These are phyloP conservation scores for Arthroderma sp. DNA, from an alignment of 2,329 filamentous ascomycete genomes.

Conservation along the genomic window DNA sequence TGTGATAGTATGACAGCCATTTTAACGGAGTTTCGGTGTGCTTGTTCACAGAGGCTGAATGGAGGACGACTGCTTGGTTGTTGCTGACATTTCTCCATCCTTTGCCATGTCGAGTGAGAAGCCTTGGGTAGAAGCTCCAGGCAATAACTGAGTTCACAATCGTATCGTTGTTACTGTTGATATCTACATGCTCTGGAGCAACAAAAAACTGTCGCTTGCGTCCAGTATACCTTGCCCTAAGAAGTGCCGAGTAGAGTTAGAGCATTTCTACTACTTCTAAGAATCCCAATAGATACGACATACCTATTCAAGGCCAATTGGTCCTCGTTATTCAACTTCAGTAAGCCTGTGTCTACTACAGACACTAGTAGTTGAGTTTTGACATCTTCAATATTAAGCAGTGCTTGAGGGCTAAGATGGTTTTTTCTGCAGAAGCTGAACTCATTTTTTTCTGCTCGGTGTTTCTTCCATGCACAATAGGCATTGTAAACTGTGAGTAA, in stretches of 20 bases:
- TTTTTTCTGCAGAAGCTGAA: slow-evolving; percentile 90
- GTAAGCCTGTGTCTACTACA: slow-evolving; percentile 72
- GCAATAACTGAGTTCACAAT: slow-evolving; percentile 73
- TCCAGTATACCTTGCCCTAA: slow-evolving; percentile 48
- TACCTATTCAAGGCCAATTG: slow-evolving; percentile 55
- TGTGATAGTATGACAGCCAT: slow-evolving; percentile 92
- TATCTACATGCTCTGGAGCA: slow-evolving; percentile 62
- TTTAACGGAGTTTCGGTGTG: slow-evolving; percentile 42
- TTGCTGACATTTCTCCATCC: slow-evolving; percentile 85
- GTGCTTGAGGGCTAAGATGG: slow-evolving; percentile 76
- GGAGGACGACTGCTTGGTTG: slow-evolving; percentile 78
- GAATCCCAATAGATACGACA: background rate
- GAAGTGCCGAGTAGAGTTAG: background rate
- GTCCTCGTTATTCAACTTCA: slow-evolving; percentile 63
- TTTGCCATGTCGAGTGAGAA: slow-evolving; percentile 72
- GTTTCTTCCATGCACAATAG: slow-evolving; percentile 75
- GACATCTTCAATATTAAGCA: slow-evolving; percentile 86
- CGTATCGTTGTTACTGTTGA: slow-evolving; percentile 67
- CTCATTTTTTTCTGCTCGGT: slow-evolving; percentile 64
- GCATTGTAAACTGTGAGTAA: slow-evolving; percentile 88
- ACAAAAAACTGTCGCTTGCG: slow-evolving; percentile 66
- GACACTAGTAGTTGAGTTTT: slow-evolving; percentile 83
- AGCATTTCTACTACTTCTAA: background rate
- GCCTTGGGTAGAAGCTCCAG: slow-evolving; percentile 91
- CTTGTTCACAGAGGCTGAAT: slow-evolving; percentile 83